A percentile compares a stretch with the other conserved stretches of the same genome.
phyloP scores from a whole-genome alignment of 495 filamentous ascomycete species.

The Penicillium chermesinum region DNA sequence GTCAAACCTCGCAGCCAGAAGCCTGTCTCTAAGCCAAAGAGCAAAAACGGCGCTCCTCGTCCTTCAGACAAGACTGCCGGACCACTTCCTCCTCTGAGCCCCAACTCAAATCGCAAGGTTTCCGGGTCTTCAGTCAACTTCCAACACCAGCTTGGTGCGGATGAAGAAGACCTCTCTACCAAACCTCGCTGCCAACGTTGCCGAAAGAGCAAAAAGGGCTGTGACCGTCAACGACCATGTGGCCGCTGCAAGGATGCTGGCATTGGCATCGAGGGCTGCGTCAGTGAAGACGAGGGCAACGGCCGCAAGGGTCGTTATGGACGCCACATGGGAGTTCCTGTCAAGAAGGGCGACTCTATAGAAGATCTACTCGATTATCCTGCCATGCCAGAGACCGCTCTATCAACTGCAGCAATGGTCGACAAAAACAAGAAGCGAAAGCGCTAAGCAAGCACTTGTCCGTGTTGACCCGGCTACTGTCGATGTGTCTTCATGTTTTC shows the following conservation, averaged over 20 bases:
- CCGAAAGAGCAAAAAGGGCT: slow-evolving; percentile 98
- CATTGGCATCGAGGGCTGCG: slow-evolving; percentile 82
- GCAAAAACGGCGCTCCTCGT: slow-evolving; percentile 35
- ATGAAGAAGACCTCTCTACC: slow-evolving; percentile 84
- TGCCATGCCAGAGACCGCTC: slow-evolving; percentile 28
- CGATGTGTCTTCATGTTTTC: no score
- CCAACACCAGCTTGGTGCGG: slow-evolving; percentile 66
- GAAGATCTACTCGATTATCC: slow-evolving; percentile 26
- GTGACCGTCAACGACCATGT: slow-evolving; percentile 92
- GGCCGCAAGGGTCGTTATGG: slow-evolving; percentile 95
- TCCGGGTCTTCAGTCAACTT: slow-evolving; percentile 63
- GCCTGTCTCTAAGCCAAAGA: slow-evolving; percentile 33
- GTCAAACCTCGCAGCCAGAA: slow-evolving; percentile 35
- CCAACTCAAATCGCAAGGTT: slow-evolving; percentile 70
- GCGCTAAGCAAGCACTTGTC: slow-evolving; percentile 43
- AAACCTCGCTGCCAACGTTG: slow-evolving; percentile 98
- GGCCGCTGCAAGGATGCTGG: slow-evolving; percentile 94
- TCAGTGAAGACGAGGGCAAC: slow-evolving; percentile 96
- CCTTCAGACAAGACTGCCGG: slow-evolving; percentile 47
- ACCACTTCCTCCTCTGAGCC: slow-evolving; percentile 38
- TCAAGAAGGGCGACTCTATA: slow-evolving; percentile 59
- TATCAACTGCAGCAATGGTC: slow-evolving; percentile 23
- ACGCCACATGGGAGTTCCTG: slow-evolving; percentile 90
- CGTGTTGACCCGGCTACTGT: not conserved
- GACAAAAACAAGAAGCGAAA: slow-evolving; percentile 73